Base-by-base conservation (phyloP, 768 basidiomycete genomes). In the Boletus subcaerulescens region DNA sequence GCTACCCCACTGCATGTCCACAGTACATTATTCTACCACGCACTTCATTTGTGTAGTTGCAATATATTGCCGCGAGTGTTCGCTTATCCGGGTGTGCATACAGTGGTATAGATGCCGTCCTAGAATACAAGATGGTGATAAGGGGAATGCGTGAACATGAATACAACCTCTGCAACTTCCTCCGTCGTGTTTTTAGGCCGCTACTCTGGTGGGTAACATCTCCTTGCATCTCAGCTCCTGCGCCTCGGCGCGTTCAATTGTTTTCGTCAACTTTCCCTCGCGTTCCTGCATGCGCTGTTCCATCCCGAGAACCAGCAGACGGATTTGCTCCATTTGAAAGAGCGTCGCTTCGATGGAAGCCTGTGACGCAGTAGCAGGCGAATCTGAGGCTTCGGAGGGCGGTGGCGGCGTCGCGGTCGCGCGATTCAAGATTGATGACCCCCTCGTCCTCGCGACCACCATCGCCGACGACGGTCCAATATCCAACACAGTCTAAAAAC, bases 231-330 rank as follows among this genome's bases (percentile, higher is more conserved):
- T 77, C 48, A 68, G 66, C n/a, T 78, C 74, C 60, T 88, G 85
- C 32, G 69, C 69, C 62, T 86, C 83, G 1, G 87, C 89, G 24
- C 76, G 76, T 63, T 82, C 79, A 17, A 88, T 72, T 26, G 77
- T 80, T 65, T 85, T 84, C 13, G 72, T 61, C 24, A 91, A 69
- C 65, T 82, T 83, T 39, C 81, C 82, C 59, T 89, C 84, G 33
- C 86, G 77, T 15, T 69, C 70, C 54, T 86, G 79, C 56, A 89
- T 73, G 52, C 86, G 78, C 62, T 89, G 83, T 54, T 89, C 86
- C 84, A 91, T 89, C 0, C 89, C 89, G 15, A 89, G 72, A 17
- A 91, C 79, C 20, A 89, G 71, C 57, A 86, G 68, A 35, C 85
- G 79, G 5, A 89, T 77, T 55, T 88, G 83, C 60, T 89, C 87